Conservation (phyloP, 768 basidiomycete species). For the Strobilomyces dryophilus region DNA sequence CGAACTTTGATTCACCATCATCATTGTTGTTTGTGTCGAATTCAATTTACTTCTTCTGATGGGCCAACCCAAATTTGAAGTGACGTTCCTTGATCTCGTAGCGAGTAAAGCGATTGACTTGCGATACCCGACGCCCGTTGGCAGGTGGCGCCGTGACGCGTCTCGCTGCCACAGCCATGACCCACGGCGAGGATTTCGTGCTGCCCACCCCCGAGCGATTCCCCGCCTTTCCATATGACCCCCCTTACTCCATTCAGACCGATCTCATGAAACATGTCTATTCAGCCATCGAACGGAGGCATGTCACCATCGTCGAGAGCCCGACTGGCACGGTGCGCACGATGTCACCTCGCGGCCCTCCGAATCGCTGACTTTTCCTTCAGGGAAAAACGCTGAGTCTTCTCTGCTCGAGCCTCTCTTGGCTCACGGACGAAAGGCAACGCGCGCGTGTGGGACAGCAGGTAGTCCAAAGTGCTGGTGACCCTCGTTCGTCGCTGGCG, state of each 20-base stretch:
- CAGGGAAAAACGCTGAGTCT: conserved; percentile 88
- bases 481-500: not conserved
- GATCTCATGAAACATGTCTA: conserved; percentile 90
- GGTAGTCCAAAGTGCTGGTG: conserved; percentile 24
- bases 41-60: conserved; percentile 4
- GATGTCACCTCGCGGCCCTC: not conserved
- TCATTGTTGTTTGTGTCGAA: conserved; percentile 3
- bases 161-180: conserved; percentile 5
- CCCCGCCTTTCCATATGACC: conserved; percentile 76
- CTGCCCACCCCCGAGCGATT: conserved; percentile 67
- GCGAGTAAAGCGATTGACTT: not conserved
- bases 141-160: conserved; percentile 6
- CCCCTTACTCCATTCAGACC: conserved; percentile 81
- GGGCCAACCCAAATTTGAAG: not conserved
- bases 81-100: conserved; percentile 8
- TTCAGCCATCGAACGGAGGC: conserved; percentile 64
- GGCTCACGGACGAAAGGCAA: conserved; percentile 66
- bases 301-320: conserved; percentile 81
- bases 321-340: conserved; percentile 79
- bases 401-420: conserved; percentile 70
- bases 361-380: not conserved
- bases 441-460: conserved; percentile 63
- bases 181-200: conserved; percentile 15
- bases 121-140: not conserved
- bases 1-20: conserved; percentile 15